Evolutionary conservation across 257 asterid genomes (phyloP), one percentile per base, ranked within the genome.

Genomic region (Lycium ferocissimum): DNA sequence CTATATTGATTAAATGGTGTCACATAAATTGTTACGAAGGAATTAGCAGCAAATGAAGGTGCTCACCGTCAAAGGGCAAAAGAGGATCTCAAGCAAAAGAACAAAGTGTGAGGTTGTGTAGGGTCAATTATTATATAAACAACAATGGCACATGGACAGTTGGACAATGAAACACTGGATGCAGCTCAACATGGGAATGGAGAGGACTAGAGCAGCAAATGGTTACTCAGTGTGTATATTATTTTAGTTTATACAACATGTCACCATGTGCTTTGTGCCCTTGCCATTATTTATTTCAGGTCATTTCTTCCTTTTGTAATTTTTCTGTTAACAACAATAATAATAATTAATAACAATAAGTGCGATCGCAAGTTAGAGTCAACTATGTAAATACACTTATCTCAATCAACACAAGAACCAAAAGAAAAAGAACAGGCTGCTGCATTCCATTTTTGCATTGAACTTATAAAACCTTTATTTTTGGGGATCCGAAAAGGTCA

Each of bases 81-180:
- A 78, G 2, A 14, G 82, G 65, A 8, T 51, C 13, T 26, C 0
- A 14, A 2, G 47, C 9, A 51, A 49, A 61, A 9, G 9, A 62
- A 79, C 65, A 65, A 81, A 82, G 78, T 49, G 37, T 11, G 49
- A 11, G 57, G 1, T 47, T 9, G 45, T 18, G 76, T 72, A 79
- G 80, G 85, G 54, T 72, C 66, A 43, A 22, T 53, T 53, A 11
- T 59, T 61, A 18, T 79, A 8, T 73, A 35, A 51, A 67, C 66
- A 78, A 78, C 82, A 78, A 78, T 26, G 15, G n/a, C 65, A 78
- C 82, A 78, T 78, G 82, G 82, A 58, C 54, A 53, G 78, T 65
- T 61, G 76, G 85, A 76, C 53, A 37, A 47, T 69, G 61, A 15
- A 35, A 63, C 65, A n/a, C 7, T 53, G 71, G 76, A 75, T 51